Percentiles rank a stretch among this genome's conserved stretches.
Conservation (phyloP, 1,139 yeast genomes). For the Candida tetrigidarum region DNA sequence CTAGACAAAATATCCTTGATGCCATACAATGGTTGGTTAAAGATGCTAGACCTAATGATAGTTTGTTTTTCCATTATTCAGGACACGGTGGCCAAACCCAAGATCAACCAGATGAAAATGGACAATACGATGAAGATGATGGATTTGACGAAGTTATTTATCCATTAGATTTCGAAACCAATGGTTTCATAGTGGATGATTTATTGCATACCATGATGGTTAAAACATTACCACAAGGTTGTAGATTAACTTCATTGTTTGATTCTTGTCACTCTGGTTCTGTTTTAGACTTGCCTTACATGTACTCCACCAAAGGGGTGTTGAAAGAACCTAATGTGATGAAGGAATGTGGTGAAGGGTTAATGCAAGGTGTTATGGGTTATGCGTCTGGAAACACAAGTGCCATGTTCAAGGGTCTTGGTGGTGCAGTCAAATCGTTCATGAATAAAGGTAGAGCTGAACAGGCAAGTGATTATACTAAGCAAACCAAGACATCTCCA, state of each 20-base stretch:
- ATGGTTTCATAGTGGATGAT: constrained; percentile 83
- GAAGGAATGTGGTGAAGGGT: constrained; percentile 83
- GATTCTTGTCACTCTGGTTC: constrained; percentile 97
- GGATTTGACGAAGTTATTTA: constrained; percentile 91
- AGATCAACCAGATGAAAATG: constrained; percentile 43
- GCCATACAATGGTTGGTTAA: constrained; percentile 93
- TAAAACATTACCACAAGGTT: constrained; percentile 76
- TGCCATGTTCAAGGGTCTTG: constrained; percentile 49
- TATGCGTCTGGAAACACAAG: constrained; percentile 74
- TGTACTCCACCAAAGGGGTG: constrained; percentile 89
- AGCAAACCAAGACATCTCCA: constrained; percentile 71
- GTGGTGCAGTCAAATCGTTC: constrained; percentile 54
- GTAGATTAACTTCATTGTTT: constrained; percentile 83
- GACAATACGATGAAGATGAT: constrained; percentile 88
- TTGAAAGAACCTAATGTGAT: constrained; percentile 87
- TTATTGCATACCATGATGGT: constrained; percentile 85
- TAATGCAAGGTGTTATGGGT: constrained; percentile 69
- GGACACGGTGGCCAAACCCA: constrained; percentile 92
- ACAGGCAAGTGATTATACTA: constrained; percentile 30
- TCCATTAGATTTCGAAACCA: constrained; percentile 81
- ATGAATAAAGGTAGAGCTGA: constrained; percentile 30
- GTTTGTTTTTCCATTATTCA: constrained; percentile 83
- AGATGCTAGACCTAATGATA: constrained; percentile 86
- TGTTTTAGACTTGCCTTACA: constrained; percentile 85
- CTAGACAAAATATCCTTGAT: constrained; percentile 73